These are phyloP conservation scores for Dissoconium aciculare DNA, from an alignment of 2,329 filamentous ascomycete genomes.

Conservation along the genomic window DNA sequence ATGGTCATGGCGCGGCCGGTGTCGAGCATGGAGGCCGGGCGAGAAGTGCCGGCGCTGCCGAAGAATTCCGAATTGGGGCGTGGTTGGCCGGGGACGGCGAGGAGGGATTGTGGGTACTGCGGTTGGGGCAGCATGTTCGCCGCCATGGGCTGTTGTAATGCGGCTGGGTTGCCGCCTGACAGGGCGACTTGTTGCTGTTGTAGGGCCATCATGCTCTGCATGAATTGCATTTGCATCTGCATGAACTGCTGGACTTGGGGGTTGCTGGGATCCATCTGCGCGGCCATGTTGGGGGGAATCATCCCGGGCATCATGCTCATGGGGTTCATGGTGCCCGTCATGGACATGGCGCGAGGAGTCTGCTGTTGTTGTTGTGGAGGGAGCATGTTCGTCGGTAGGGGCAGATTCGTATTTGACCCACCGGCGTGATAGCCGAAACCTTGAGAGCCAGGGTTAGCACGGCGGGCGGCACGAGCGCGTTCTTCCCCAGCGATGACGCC, in stretches of 20 bases:
- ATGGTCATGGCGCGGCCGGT: constrained; percentile 59
- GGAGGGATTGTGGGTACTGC: neutral
- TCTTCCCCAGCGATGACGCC: constrained; percentile 82
- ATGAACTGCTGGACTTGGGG: constrained; percentile 24
- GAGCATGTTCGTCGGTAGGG: constrained; percentile 21
- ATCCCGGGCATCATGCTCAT: constrained; percentile 15
- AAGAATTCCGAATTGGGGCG: too few relatives aligned
- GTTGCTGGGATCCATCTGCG: constrained; percentile 11
- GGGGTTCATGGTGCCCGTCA: constrained; percentile 19
- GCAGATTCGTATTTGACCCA: constrained; percentile 10
- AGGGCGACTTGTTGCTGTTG: constrained; percentile 22
- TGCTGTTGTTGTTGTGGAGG: constrained; percentile 9
- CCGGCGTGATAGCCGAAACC: constrained; percentile 12
- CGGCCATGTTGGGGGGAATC: constrained; percentile 9
- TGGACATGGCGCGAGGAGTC: constrained; percentile 23
- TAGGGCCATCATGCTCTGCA: constrained; percentile 27
- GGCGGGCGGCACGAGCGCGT: constrained; percentile 57
- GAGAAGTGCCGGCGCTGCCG: too few relatives aligned
- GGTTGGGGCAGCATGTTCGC: constrained; percentile 28
- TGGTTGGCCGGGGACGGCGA: too few relatives aligned
- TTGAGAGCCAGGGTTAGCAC: constrained; percentile 56
- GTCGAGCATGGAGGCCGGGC: neutral
- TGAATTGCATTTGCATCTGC: constrained; percentile 27
- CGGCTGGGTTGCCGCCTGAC: neutral
- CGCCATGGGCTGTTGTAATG: constrained; percentile 11